phyloP scores from a whole-genome alignment of 805 yeast genomes.

The Candida taoyuanica region DNA sequence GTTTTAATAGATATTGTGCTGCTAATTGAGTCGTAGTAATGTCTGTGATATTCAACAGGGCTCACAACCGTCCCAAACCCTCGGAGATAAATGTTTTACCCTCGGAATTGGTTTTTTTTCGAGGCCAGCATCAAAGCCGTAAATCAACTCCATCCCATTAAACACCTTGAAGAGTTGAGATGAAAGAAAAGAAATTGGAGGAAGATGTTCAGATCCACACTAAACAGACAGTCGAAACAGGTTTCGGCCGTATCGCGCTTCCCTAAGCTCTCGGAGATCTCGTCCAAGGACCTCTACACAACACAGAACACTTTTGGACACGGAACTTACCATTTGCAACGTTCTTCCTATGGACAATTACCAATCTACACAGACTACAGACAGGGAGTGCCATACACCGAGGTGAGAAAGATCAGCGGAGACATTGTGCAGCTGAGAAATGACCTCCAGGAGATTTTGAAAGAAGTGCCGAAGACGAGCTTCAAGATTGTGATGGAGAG shows the following conservation, averaged over 20 bases:
- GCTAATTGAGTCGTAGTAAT: too few relatives aligned
- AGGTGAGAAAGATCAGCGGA: constrained; percentile 68
- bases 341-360: constrained; percentile 61
- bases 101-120: neutral
- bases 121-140: too few relatives aligned
- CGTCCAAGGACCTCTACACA: constrained; percentile 26
- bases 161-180: too few relatives aligned
- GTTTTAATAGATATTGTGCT: too few relatives aligned
- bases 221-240: constrained; percentile 9
- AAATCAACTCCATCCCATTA: too few relatives aligned
- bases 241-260: constrained; percentile 13
- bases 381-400: constrained; percentile 61
- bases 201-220: constrained; percentile 9
- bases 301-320: constrained; percentile 23
- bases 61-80: neutral
- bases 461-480: constrained; percentile 41
- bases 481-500: constrained; percentile 48
- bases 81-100: neutral
- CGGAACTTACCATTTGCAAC: constrained; percentile 33
- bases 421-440: constrained; percentile 58
- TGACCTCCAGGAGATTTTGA: constrained; percentile 53
- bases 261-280: constrained; percentile 30
- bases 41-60: too few relatives aligned
- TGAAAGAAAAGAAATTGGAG: neutral
- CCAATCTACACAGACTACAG: constrained; percentile 77